These are phyloP conservation scores for Zygosaccharomyces pseudobailii DNA, from an alignment of 1,139 yeast species.

Conservation along the genomic window DNA sequence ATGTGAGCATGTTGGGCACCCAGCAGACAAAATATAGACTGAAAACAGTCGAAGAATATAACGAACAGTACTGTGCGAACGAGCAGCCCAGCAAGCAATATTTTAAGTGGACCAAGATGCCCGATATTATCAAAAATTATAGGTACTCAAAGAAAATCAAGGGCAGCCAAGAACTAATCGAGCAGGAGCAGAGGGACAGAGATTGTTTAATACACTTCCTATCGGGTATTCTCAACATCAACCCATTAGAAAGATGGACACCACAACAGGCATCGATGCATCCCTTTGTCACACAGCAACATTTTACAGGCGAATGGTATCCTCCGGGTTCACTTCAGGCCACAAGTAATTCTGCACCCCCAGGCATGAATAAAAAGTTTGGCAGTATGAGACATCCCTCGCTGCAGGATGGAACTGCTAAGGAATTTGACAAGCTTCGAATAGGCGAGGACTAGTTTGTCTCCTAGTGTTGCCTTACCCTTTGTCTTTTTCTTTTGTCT, in stretches of 20 bases:
- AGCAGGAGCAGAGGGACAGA: conserved; percentile 69
- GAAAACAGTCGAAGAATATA: conserved; percentile 57
- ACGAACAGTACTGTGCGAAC: conserved; percentile 47
- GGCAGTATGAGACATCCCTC: conserved; percentile 15
- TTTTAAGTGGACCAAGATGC: conserved; percentile 66
- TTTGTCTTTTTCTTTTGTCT: not conserved
- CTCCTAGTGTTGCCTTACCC: not conserved
- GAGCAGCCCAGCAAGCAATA: conserved; percentile 85
- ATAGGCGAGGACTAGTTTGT: conserved; percentile 14
- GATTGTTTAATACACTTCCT: conserved; percentile 72
- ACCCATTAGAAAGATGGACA: conserved; percentile 92
- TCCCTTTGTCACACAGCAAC: conserved; percentile 68
- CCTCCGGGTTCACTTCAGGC: conserved; percentile 40
- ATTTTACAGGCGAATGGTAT: conserved; percentile 43
- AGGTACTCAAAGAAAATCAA: conserved; percentile 67
- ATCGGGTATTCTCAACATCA: conserved; percentile 68
- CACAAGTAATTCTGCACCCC: conserved; percentile 4
- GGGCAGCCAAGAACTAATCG: conserved; percentile 56
- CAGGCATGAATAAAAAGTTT: conserved; percentile 5
- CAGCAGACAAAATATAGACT: conserved; percentile 39
- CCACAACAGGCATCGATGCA: conserved; percentile 94
- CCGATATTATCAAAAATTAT: conserved; percentile 74
- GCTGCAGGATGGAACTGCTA: conserved; percentile 21
- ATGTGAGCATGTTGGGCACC: conserved; percentile 22
- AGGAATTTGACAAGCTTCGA: conserved; percentile 17